phyloP scores from a whole-genome alignment of 2,329 filamentous ascomycete species.

The Exophiala lecanii-corni region DNA sequence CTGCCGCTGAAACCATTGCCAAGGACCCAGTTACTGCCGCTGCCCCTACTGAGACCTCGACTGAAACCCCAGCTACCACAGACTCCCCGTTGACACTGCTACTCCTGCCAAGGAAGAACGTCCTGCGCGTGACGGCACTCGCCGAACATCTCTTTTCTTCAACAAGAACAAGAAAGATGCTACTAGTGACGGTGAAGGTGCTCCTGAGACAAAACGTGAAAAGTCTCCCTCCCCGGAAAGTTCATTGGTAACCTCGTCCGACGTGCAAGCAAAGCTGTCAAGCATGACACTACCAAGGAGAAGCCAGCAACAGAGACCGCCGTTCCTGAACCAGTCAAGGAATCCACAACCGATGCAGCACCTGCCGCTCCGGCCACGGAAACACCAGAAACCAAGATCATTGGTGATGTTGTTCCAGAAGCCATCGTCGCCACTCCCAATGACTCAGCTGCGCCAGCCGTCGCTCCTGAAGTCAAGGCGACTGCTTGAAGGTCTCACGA shows the following conservation, averaged over 20 bases:
- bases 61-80: constrained; percentile 29
- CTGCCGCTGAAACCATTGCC: constrained; percentile 21
- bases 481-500: constrained; percentile 29
- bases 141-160: constrained; percentile 53
- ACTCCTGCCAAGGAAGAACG: constrained; percentile 37
- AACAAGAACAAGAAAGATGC: constrained; percentile 49
- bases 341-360: constrained; percentile 12
- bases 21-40: constrained; percentile 23
- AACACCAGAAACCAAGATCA: constrained; percentile 14
- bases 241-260: constrained; percentile 47
- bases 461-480: constrained; percentile 26
- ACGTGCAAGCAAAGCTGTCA: constrained; percentile 45
- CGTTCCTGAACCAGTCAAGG: constrained; percentile 22
- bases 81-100: constrained; percentile 5
- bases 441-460: constrained; percentile 10
- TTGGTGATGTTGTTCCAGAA: constrained; percentile 20
- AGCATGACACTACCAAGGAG: constrained; percentile 32
- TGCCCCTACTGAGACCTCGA: constrained; percentile 18
- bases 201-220: constrained; percentile 44
- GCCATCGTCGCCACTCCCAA: constrained; percentile 7
- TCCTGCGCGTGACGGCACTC: constrained; percentile 40
- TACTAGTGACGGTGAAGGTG: constrained; percentile 40
- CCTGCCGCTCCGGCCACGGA: constrained; percentile 31
- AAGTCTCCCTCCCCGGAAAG: constrained; percentile 28
- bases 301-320: constrained; percentile 33